phyloP scores from a whole-genome alignment of 805 yeast species.

The Candida bentonensis region DNA sequence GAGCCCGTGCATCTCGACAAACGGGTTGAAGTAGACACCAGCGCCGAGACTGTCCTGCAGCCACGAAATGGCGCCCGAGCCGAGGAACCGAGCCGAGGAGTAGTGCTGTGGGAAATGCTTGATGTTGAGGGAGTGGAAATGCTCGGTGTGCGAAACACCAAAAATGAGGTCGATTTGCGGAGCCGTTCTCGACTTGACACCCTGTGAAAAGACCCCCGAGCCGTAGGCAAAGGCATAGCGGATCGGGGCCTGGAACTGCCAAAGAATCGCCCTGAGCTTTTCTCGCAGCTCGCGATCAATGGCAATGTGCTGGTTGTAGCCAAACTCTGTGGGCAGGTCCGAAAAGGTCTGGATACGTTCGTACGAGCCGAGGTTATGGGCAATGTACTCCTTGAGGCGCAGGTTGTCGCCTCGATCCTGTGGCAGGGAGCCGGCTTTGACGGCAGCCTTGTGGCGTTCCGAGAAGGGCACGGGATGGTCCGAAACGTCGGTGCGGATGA shows the following conservation, averaged over 20 bases:
- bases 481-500: not conserved
- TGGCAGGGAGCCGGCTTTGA: not conserved
- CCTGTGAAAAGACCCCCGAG: constrained; percentile 81
- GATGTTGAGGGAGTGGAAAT: constrained; percentile 68
- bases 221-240: constrained; percentile 87
- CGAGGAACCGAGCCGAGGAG: constrained; percentile 49
- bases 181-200: constrained; percentile 25
- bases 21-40: constrained; percentile 91
- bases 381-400: constrained; percentile 6
- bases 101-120: constrained; percentile 61
- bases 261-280: constrained; percentile 34
- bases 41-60: constrained; percentile 59
- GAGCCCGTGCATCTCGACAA: constrained; percentile 45
- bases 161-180: constrained; percentile 72
- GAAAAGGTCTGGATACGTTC: constrained; percentile 37
- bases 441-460: not conserved
- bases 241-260: constrained; percentile 57
- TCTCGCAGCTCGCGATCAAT: constrained; percentile 30
- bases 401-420: not conserved
- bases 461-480: not conserved
- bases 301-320: constrained; percentile 40
- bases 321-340: constrained; percentile 43
- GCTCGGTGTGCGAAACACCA: constrained; percentile 59
- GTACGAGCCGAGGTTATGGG: constrained; percentile 10
- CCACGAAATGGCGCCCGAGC: constrained; percentile 40